Evolutionary conservation across 352 stramenopile species (phyloP).

Genomic region (Blastocystis sp.): DNA sequence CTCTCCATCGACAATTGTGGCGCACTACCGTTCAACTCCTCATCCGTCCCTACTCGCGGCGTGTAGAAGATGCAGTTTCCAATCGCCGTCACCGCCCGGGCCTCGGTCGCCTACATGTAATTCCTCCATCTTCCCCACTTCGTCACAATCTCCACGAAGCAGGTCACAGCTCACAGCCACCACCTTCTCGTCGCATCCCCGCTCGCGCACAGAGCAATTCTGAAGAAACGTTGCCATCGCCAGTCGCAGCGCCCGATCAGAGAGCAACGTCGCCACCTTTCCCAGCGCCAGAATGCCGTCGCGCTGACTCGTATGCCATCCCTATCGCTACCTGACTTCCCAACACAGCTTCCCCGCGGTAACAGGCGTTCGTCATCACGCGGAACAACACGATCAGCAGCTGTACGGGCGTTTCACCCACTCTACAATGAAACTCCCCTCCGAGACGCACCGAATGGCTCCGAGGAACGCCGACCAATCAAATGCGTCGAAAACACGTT

Average conservation of each 20-base stretch:
- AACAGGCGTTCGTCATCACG: background rate
- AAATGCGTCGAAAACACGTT: background rate
- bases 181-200: background rate
- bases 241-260: background rate
- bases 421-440: background rate
- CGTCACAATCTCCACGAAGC: background rate
- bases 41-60: background rate
- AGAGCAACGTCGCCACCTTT: conserved; percentile 6
- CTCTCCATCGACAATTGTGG: background rate
- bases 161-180: conserved; percentile 33
- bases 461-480: background rate
- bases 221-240: background rate
- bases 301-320: background rate
- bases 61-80: background rate
- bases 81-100: background rate
- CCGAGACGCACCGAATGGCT: background rate
- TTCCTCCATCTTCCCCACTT: background rate
- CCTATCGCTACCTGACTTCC: background rate
- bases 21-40: background rate
- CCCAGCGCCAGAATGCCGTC: background rate
- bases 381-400: conserved; percentile 5
- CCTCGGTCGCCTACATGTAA: background rate
- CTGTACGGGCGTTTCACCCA: background rate
- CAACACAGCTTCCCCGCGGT: too few species aligned
- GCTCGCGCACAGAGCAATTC: background rate